Evolutionary conservation across 2,329 filamentous ascomycete genomes (phyloP).

Genomic region (Beauveria caledonica): DNA sequence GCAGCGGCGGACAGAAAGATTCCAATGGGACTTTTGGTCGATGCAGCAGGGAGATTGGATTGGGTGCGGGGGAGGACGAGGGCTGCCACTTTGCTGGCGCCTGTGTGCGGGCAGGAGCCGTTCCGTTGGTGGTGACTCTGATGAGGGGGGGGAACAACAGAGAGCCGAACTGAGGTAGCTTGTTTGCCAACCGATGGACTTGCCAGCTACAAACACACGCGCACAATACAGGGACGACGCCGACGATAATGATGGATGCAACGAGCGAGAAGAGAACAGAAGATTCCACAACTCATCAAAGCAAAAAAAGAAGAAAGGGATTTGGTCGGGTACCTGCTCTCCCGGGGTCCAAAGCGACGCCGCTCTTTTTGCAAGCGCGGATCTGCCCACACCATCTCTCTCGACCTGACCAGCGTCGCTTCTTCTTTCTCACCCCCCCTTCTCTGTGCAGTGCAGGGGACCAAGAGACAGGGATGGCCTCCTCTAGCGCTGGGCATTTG

Average conservation of each 20-base stretch:
- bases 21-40: not conserved
- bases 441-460: not conserved
- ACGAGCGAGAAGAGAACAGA: not conserved
- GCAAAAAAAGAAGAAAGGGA: not conserved
- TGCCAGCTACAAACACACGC: not conserved
- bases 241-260: not conserved
- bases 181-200: not conserved
- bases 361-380: constrained; percentile 8
- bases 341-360: constrained; percentile 1
- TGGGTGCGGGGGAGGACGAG: constrained; percentile 1
- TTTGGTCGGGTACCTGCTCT: not conserved
- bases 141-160: not conserved
- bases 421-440: not conserved
- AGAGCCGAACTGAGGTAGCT: no score
- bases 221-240: not conserved
- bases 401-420: constrained; percentile 1
- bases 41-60: not conserved
- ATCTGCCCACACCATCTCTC: constrained; percentile 1
- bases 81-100: not conserved
- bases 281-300: not conserved
- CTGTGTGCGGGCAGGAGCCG: not conserved
- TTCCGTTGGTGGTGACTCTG: not conserved
- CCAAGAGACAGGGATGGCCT: not conserved
- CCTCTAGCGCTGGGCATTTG: not conserved
- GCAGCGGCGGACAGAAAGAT: not conserved